Percentiles rank a stretch among this genome's conserved stretches.
Conservation (phyloP, 148 eudicot genomes). For the Polygonum maritimum region DNA sequence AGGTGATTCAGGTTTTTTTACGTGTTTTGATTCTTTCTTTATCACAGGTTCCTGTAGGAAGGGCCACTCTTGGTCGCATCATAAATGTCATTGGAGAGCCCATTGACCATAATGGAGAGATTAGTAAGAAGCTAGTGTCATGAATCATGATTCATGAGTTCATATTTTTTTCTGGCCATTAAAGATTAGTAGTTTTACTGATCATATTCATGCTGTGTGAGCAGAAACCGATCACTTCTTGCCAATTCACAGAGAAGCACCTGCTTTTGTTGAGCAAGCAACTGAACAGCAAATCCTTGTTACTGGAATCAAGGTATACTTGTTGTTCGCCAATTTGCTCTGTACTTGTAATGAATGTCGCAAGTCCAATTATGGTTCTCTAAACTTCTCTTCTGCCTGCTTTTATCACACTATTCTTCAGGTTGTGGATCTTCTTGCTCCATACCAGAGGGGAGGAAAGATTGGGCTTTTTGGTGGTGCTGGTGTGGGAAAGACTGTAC, state of each 20-base stretch:
- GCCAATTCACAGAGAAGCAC: constrained; percentile 95
- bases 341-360: not conserved
- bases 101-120: constrained; percentile 75
- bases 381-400: not conserved
- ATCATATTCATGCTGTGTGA: not conserved
- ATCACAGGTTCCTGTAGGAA: constrained; percentile 83
- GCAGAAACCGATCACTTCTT: constrained; percentile 82
- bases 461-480: constrained; percentile 73
- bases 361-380: too few relatives aligned
- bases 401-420: not conserved
- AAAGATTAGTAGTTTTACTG: too few relatives aligned
- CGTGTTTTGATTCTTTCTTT: too few relatives aligned
- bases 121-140: constrained; percentile 44
- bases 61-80: constrained; percentile 95
- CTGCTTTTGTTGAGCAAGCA: constrained; percentile 96
- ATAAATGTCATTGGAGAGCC: constrained; percentile 97
- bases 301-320: constrained; percentile 84
- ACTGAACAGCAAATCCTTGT: constrained; percentile 94
- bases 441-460: constrained; percentile 89
- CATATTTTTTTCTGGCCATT: too few relatives aligned
- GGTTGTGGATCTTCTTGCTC: constrained; percentile 96
- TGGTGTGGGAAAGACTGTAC: constrained; percentile 69
- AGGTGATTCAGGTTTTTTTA: too few relatives aligned
- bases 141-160: too few relatives aligned
- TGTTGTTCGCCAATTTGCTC: not conserved